Conservation (phyloP, 2,329 filamentous ascomycete genomes). For the Zymoseptoria tritici region DNA sequence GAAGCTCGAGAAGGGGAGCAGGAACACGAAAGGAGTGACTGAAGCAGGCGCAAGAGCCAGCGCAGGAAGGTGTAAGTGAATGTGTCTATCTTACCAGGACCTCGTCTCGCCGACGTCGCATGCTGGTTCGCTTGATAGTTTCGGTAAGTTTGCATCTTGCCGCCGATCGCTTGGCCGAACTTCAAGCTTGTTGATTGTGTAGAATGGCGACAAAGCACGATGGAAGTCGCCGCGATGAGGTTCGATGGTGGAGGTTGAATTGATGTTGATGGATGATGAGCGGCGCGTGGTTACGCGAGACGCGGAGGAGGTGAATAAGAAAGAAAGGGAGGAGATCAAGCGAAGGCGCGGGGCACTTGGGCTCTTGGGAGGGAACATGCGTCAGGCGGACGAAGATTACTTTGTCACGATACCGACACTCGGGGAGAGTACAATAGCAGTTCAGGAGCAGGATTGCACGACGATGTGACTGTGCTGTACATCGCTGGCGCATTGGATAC, state of each 20-base stretch:
- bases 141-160: constrained; percentile 31
- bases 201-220: constrained; percentile 1
- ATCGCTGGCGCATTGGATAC: background rate
- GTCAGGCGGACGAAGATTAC: background rate
- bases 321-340: background rate
- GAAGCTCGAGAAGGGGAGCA: background rate
- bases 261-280: background rate
- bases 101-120: constrained; percentile 34
- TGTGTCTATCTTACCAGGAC: constrained; percentile 33
- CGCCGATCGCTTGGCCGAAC: constrained; percentile 12
- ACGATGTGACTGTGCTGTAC: background rate
- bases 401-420: background rate
- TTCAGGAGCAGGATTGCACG: background rate
- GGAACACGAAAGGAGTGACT: background rate
- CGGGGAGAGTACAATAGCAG: background rate
- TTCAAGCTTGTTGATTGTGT: constrained; percentile 4
- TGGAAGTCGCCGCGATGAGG: constrained; percentile 1
- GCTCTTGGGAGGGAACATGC: background rate
- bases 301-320: background rate
- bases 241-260: background rate
- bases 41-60: background rate
- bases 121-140: constrained; percentile 42
- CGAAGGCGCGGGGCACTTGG: background rate
- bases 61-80: constrained; percentile 1
- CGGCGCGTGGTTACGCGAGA: background rate